Evolutionary conservation across 2,329 filamentous ascomycete genomes (phyloP).

Genomic region (Aspergillus puulaauensis): DNA sequence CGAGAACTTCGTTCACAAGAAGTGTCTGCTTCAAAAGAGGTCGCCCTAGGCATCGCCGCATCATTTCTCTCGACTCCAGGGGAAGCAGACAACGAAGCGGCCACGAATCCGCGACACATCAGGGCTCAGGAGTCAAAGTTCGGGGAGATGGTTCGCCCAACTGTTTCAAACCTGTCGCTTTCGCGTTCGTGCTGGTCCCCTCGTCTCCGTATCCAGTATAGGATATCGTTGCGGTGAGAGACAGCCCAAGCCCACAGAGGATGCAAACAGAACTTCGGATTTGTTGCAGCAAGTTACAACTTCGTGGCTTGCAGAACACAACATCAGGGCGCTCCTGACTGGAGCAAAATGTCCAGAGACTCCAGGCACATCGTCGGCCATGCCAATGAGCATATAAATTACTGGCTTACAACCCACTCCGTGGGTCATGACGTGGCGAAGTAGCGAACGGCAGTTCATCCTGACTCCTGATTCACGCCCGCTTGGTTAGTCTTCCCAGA

Average conservation of each 20-base stretch:
- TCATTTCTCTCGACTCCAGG: not conserved
- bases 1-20: not conserved
- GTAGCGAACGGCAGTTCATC: not conserved
- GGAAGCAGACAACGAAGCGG: not conserved
- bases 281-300: not conserved
- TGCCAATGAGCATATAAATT: not conserved
- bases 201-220: not conserved
- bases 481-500: not conserved
- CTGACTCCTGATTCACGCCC: slow-evolving; percentile 3
- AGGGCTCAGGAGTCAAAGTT: not conserved
- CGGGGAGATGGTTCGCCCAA: not conserved
- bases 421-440: slow-evolving; percentile 16
- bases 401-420: not conserved
- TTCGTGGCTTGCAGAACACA: not conserved
- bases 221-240: not conserved
- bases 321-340: not conserved
- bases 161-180: not conserved
- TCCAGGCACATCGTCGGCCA: too few relatives aligned
- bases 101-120: not conserved
- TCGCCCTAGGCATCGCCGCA: not conserved
- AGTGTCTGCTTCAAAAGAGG: not conserved
- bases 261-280: not conserved
- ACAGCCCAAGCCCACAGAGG: not conserved
- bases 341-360: not conserved
- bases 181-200: not conserved